Percentiles rank a stretch among this genome's conserved stretches.
These are phyloP conservation scores for Aspergillus novoparasiticus DNA, from an alignment of 2,329 filamentous ascomycete species.

Conservation along the genomic window DNA sequence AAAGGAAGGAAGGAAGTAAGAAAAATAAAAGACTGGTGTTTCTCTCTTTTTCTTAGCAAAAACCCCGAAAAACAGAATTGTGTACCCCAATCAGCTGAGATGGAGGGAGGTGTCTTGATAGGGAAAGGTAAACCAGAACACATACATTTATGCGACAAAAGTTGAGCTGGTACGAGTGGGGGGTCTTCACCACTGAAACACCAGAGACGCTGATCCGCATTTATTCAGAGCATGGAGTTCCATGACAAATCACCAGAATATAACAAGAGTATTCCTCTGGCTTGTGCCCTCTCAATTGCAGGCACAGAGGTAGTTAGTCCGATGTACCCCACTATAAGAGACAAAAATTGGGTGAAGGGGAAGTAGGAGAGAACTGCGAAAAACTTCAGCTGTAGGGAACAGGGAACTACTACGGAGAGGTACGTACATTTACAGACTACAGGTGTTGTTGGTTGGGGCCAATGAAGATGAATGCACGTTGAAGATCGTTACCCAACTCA, in stretches of 20 bases:
- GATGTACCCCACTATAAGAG: background rate
- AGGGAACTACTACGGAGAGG: background rate
- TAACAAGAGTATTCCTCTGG: background rate
- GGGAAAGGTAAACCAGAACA: background rate
- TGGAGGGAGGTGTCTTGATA: background rate
- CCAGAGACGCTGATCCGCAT: background rate
- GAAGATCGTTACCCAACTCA: background rate
- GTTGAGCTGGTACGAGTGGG: background rate
- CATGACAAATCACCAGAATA: background rate
- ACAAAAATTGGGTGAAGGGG: background rate
- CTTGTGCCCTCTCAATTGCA: background rate
- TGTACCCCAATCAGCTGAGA: background rate
- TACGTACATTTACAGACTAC: background rate
- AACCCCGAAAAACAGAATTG: background rate
- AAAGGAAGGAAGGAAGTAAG: too few relatives aligned
- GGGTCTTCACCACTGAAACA: background rate
- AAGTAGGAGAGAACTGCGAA: background rate
- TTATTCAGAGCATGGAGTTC: background rate
- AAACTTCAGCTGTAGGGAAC: background rate
- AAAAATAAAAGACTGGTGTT: background rate
- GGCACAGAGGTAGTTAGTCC: background rate
- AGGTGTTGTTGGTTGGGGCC: background rate
- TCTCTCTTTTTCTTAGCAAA: background rate
- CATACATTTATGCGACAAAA: background rate
- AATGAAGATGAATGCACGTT: background rate